These are phyloP conservation scores for Bombardia bombarda DNA, from an alignment of 495 filamentous ascomycete species.

Conservation along the genomic window DNA sequence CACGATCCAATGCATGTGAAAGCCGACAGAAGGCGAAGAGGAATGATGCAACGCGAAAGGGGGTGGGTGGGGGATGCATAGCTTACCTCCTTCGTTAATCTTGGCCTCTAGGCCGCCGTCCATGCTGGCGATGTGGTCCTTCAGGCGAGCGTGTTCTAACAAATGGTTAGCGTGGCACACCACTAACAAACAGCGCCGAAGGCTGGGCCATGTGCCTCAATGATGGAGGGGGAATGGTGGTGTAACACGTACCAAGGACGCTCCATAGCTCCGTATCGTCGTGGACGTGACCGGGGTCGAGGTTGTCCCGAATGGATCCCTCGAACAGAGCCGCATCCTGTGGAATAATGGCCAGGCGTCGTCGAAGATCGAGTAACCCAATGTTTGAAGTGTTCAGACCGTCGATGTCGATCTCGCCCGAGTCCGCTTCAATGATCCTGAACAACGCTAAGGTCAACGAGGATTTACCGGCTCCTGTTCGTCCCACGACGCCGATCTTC, in stretches of 20 bases:
- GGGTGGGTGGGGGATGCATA: constrained; percentile 5
- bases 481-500: constrained; percentile 96
- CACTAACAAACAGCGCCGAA: constrained; percentile 6
- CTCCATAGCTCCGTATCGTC: constrained; percentile 98
- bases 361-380: constrained; percentile 79
- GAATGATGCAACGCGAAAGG: constrained; percentile 24
- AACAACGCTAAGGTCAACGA: constrained; percentile 91
- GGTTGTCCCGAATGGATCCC: constrained; percentile 90
- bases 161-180: constrained; percentile 14
- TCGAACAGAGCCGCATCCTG: constrained; percentile 98
- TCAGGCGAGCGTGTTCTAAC: constrained; percentile 84
- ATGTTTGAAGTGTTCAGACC: constrained; percentile 81
- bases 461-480: constrained; percentile 94
- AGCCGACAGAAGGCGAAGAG: constrained; percentile 34
- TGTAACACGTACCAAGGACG: constrained; percentile 64
- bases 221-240: constrained; percentile 11
- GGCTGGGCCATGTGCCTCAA: constrained; percentile 13
- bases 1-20: constrained; percentile 1
- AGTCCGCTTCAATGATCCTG: constrained; percentile 82
- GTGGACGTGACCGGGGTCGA: constrained; percentile 90
- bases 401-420: constrained; percentile 83
- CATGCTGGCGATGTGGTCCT: constrained; percentile 85
- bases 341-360: constrained; percentile 93
- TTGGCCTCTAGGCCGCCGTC: constrained; percentile 80
- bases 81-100: constrained; percentile 88